Conservation (phyloP, 345 rosid genomes). For the Rhodamnia rubescens region DNA sequence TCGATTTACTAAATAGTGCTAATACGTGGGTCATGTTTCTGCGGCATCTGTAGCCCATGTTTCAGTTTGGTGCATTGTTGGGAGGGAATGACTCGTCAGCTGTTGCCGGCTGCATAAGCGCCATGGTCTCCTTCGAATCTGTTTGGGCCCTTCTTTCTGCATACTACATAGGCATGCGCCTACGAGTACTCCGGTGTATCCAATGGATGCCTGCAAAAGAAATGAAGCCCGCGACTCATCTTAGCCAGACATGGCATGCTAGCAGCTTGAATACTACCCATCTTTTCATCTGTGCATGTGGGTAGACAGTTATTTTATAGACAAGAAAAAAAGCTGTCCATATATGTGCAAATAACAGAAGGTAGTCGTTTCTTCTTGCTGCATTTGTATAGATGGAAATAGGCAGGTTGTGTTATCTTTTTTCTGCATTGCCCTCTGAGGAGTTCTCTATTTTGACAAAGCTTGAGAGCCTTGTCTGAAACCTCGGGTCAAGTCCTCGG, state of each 20-base stretch:
- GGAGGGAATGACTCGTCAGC: neutral
- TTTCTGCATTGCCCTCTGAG: neutral
- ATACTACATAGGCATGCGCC: neutral
- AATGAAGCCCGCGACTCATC: neutral
- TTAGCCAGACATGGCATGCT: neutral
- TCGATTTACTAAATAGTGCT: neutral
- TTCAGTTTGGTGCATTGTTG: neutral
- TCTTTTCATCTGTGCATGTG: neutral
- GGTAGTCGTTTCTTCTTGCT: neutral
- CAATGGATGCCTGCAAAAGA: neutral
- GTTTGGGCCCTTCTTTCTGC: neutral
- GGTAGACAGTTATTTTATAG: neutral
- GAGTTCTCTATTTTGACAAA: neutral
- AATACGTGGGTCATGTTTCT: neutral
- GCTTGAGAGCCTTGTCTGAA: neutral
- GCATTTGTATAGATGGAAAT: neutral
- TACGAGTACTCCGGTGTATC: neutral
- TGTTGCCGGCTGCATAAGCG: neutral
- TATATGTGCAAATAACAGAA: neutral
- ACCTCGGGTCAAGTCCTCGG: neutral
- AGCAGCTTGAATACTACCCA: neutral
- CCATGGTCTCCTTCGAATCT: neutral
- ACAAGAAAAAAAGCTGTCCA: neutral
- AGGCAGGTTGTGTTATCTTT: neutral
- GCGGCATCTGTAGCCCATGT: neutral